Evolutionary conservation across 2,329 filamentous ascomycete genomes (phyloP).

Genomic region (Calonectria leucothoes): DNA sequence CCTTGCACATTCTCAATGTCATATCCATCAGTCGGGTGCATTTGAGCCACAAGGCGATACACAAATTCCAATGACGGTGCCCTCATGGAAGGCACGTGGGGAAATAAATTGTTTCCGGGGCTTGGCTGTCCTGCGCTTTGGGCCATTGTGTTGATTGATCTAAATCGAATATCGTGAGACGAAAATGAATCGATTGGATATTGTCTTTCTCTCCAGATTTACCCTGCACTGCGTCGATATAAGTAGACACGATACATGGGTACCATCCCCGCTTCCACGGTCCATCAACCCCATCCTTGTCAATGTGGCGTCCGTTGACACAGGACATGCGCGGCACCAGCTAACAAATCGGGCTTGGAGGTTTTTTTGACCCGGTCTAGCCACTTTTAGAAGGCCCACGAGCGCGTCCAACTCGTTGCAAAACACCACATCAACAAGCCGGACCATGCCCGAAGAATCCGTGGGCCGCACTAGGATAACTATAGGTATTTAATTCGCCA

Average conservation of each 20-base stretch:
- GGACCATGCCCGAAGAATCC: background rate
- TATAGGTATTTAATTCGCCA: background rate
- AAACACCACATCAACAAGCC: background rate
- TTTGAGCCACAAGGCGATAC: constrained; percentile 5
- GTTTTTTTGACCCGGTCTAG: background rate
- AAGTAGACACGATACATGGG: background rate
- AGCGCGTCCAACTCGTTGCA: background rate
- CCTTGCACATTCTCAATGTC: constrained; percentile 11
- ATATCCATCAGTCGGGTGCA: constrained; percentile 12
- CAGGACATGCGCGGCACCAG: background rate
- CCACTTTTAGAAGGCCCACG: background rate
- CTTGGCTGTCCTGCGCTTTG: background rate
- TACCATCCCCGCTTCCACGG: background rate
- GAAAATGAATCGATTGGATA: background rate
- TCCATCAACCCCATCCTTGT: background rate
- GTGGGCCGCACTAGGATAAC: background rate
- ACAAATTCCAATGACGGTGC: constrained; percentile 7
- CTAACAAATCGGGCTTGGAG: background rate
- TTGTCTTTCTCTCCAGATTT: background rate
- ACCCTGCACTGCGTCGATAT: background rate
- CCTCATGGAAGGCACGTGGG: background rate
- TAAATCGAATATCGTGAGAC: background rate
- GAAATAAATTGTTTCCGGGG: constrained; percentile 6
- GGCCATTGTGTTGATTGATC: background rate
- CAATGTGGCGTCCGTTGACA: background rate